Conservation (phyloP, 495 filamentous ascomycete genomes). For the Aspergillus coremiiformis region DNA sequence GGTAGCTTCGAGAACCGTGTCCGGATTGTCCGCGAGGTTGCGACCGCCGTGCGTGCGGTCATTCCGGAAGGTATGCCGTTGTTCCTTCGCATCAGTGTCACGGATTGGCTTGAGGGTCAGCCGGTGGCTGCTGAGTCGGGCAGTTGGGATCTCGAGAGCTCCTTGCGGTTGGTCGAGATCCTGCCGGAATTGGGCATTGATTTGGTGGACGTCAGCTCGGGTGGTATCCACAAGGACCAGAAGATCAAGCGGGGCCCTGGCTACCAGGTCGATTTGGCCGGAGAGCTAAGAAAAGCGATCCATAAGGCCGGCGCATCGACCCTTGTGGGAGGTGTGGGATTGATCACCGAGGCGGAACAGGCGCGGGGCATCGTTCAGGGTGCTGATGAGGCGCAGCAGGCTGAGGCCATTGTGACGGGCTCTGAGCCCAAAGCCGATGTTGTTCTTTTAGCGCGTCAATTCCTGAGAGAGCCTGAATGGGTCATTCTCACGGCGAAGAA, state of each 20-base stretch:
- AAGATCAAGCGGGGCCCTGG: conserved; percentile 46
- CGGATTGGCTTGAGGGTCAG: conserved; percentile 63
- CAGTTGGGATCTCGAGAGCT: conserved; percentile 60
- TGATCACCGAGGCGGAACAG: conserved; percentile 56
- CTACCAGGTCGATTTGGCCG: conserved; percentile 61
- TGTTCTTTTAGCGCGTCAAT: conserved; percentile 58
- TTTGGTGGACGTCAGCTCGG: conserved; percentile 66
- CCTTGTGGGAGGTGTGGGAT: conserved; percentile 67
- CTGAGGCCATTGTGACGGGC: conserved; percentile 26
- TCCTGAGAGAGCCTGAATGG: conserved; percentile 61
- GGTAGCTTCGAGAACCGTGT: conserved; percentile 51
- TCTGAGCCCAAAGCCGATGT: conserved; percentile 49
- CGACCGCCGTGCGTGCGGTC: conserved; percentile 43
- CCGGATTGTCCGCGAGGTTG: conserved; percentile 48
- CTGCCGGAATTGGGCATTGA: conserved; percentile 63
- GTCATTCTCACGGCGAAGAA: conserved; percentile 51
- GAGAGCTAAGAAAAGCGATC: conserved; percentile 49
- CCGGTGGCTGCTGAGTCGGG: conserved; percentile 37
- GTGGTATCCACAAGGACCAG: conserved; percentile 56
- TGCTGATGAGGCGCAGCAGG: conserved; percentile 38
- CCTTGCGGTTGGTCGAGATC: conserved; percentile 53
- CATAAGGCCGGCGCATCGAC: conserved; percentile 44
- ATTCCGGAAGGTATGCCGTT: conserved; percentile 58
- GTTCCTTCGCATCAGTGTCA: conserved; percentile 60
- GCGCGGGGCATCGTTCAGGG: conserved; percentile 53